Evolutionary conservation across 371 early-diverging fungal species (phyloP).

Genomic region (Blakeslea trispora): DNA sequence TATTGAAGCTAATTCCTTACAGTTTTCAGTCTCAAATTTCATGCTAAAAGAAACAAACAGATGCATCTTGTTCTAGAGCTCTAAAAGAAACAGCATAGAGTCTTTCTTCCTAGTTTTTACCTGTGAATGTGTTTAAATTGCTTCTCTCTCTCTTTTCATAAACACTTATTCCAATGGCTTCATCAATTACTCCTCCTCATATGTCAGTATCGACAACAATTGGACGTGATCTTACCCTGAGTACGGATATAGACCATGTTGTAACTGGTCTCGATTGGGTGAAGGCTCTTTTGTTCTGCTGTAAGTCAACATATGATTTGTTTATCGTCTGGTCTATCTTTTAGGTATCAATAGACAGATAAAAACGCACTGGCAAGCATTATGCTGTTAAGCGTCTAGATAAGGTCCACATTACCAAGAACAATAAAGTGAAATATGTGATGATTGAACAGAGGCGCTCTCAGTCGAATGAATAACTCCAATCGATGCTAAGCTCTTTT

Average conservation of each 20-base stretch:
- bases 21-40: too few relatives aligned
- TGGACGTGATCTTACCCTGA: slow-evolving; percentile 4
- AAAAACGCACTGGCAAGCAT: slow-evolving; percentile 61
- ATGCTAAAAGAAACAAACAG: too few relatives aligned
- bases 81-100: too few relatives aligned
- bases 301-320: slow-evolving; percentile 47
- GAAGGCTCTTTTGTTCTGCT: slow-evolving; percentile 96
- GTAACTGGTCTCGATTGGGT: slow-evolving; percentile 85
- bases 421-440: slow-evolving; percentile 94
- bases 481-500: slow-evolving; percentile 85
- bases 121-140: not conserved
- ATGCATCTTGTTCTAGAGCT: too few relatives aligned
- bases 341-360: slow-evolving; percentile 72
- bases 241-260: slow-evolving; percentile 42
- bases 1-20: too few relatives aligned
- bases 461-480: slow-evolving; percentile 87
- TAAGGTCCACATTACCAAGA: slow-evolving; percentile 89
- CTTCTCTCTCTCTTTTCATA: too few relatives aligned
- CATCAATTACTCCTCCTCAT: too few relatives aligned
- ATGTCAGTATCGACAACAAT: not conserved
- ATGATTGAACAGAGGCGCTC: slow-evolving; percentile 89
- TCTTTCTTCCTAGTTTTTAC: too few relatives aligned
- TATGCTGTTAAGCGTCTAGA: slow-evolving; percentile 95
- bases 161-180: too few relatives aligned
- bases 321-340: not conserved